Evolutionary conservation across 2,329 filamentous ascomycete genomes (phyloP), one percentile per base, ranked within the genome.

Genomic region (Sarocladium brachiariae): DNA sequence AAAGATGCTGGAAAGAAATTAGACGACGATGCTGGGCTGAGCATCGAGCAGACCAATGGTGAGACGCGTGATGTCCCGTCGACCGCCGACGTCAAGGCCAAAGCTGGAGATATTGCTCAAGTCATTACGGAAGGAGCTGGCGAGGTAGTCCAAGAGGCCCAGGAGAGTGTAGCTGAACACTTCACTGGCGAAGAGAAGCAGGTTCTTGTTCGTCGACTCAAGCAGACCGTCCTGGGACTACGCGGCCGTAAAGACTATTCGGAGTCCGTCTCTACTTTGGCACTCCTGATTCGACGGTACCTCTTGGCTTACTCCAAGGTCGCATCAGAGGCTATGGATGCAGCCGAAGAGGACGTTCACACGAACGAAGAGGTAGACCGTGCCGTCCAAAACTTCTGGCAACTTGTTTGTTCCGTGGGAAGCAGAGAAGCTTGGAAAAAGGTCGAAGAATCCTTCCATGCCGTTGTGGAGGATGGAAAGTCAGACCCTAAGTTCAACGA

Each of bases 401-500:
- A 75, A 1, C 77, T 97, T 19, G 57, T 96, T 24, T 86, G 82
- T 48, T 89, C 86, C 0, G 90, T 96, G 58, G 92, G 92, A 3
- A 81, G 89, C 55, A 68, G 69, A 3, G 67, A 82, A 13, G 77
- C 86, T 38, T 97, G 92, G 92, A 73, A 87, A n/a, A 74, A 80
- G 50, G 76, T 92, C 2, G 82, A 90, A 61, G 65, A 76, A 23
- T 74, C 79, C 5, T 84, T 92, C 63, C 77, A 86, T 39, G 74
- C 80, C 43, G 77, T 96, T 34, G 68, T 95, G 61, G 77, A 82
- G 41, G 86, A 95, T 62, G 81, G 86, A 2, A 74, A 85, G 53
- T 83, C 81, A 30, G 89, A 96, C 58, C 86, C 87, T 0, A 83
- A 93, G 50, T 93, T 96, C 53, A 89, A 96, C 59, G 73, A 82